Base-by-base conservation (phyloP, 2,329 filamentous ascomycete genomes). In the Ophiobolus disseminans region DNA sequence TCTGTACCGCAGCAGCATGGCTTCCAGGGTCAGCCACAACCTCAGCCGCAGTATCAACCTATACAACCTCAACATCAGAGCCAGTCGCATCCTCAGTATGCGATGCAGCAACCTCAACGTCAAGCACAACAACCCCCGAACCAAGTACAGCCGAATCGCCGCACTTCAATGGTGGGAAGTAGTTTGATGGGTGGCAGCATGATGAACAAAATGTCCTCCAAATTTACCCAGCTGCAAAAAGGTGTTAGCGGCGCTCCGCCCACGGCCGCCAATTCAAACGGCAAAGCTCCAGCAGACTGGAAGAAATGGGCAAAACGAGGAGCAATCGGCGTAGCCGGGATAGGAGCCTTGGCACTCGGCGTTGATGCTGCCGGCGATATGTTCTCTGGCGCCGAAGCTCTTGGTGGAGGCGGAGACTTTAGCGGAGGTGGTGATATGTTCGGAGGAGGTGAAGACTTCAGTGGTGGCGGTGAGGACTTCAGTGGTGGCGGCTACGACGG, bases 221-320 rank as follows among this genome's bases (percentile, higher is more conserved):
- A 45, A 31, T 41, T 50, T 35, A 23, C 36, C 2, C 28, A 38
- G 11, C 14, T 45, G 7, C 36, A 45, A 17, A 36, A 36, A 23
- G n/a, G 21, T n/a, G 30, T 13, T 10, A 17, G 17, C 16, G 30
- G 19, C n/a, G n/a, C n/a, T 14, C 22, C 41, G 9, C 21, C 31
- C 20, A 26, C 31, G 10, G 6, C 31, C 20, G 17, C 26, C 14
- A 11, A 20, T 3, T 7, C 40, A 14, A 36, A n/a, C 31, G 21
- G n/a, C 9, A 44, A 36, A 8, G 32, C 41, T 23, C 19, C 42
- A 9, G 8, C 43, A 2, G 45, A 53, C 30, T 53, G 50, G 50
- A 53, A 49, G 31, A 53, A 53, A 19, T 53, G 45, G 50, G 42
- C 35, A 2, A 53, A 48, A 21, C 37, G 50, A 22, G 50, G 45